phyloP scores from a whole-genome alignment of 1,284 basidiomycete genomes.

The Trametes polyzona region DNA sequence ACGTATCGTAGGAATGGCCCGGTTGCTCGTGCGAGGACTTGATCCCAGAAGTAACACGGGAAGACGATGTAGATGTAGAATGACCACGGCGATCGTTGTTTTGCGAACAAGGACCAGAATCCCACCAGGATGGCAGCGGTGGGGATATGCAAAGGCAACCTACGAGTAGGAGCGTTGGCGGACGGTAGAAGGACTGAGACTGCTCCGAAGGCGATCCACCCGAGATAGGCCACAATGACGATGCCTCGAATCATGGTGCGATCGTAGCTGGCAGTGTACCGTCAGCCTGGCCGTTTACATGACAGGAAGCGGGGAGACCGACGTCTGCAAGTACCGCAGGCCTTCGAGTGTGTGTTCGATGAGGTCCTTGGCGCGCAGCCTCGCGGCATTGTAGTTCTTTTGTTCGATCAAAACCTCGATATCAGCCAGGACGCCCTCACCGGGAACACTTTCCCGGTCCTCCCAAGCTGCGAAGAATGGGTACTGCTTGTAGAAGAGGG shows the following conservation, averaged over 20 bases:
- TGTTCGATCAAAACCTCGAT: conserved; percentile 51
- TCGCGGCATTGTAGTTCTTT: conserved; percentile 53
- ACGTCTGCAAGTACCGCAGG: conserved; percentile 84
- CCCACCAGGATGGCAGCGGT: conserved; percentile 40
- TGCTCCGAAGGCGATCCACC: conserved; percentile 75
- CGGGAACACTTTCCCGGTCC: conserved; percentile 27
- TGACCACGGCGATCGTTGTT: conserved; percentile 71
- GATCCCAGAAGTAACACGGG: conserved; percentile 78
- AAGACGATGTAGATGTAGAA: conserved; percentile 82
- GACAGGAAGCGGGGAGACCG: conserved; percentile 8
- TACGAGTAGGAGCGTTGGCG: neutral
- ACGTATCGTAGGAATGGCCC: conserved; percentile 28
- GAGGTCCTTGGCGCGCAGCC: conserved; percentile 54
- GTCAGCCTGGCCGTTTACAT: neutral
- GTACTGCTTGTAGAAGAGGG: conserved; percentile 69
- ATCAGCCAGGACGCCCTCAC: conserved; percentile 37
- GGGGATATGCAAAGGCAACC: conserved; percentile 24
- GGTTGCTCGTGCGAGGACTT: conserved; percentile 34
- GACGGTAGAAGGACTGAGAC: conserved; percentile 49
- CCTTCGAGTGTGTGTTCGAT: conserved; percentile 66
- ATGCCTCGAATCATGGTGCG: conserved; percentile 73
- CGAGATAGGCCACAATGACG: conserved; percentile 75
- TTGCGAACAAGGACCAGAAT: conserved; percentile 57
- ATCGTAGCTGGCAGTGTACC: conserved; percentile 61
- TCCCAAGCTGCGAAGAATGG: conserved; percentile 55